These are phyloP conservation scores for Purshia tridentata DNA, from an alignment of 306 rosid genomes.

Conservation along the genomic window DNA sequence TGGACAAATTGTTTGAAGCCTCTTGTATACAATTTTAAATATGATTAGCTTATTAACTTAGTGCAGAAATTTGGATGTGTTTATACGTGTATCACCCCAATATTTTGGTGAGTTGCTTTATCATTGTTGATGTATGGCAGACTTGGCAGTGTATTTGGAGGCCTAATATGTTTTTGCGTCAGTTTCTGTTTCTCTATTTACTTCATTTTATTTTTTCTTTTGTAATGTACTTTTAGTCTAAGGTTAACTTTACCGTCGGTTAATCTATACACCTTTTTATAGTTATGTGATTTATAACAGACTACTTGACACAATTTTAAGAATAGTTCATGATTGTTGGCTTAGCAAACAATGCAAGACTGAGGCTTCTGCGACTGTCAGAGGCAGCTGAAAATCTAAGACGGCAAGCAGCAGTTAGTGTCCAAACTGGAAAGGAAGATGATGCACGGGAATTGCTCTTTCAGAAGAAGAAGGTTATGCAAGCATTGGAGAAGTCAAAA, in stretches of 20 bases:
- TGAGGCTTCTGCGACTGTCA: slow-evolving; percentile 77
- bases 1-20: background rate
- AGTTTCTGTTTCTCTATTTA: background rate
- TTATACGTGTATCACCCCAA: background rate
- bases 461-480: slow-evolving; percentile 87
- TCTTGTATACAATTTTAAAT: background rate
- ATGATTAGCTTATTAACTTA: background rate
- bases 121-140: background rate
- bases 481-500: slow-evolving; percentile 82
- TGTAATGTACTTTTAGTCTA: background rate
- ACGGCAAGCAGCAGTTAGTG: slow-evolving; percentile 70
- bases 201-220: background rate
- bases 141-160: background rate
- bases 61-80: slow-evolving; percentile 6
- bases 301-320: slow-evolving; percentile 14
- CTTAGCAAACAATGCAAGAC: slow-evolving; percentile 79
- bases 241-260: background rate
- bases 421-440: slow-evolving; percentile 69
- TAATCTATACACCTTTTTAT: background rate
- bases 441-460: slow-evolving; percentile 75
- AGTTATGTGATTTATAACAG: background rate
- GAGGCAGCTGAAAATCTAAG: slow-evolving; percentile 93
- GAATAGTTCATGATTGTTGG: slow-evolving; percentile 27
- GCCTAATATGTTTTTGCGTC: background rate
- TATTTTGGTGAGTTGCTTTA: background rate